A percentile compares a stretch with the other conserved stretches of the same genome.
Evolutionary conservation across 768 basidiomycete genomes (phyloP).

Genomic region (Amanita thiersii): DNA sequence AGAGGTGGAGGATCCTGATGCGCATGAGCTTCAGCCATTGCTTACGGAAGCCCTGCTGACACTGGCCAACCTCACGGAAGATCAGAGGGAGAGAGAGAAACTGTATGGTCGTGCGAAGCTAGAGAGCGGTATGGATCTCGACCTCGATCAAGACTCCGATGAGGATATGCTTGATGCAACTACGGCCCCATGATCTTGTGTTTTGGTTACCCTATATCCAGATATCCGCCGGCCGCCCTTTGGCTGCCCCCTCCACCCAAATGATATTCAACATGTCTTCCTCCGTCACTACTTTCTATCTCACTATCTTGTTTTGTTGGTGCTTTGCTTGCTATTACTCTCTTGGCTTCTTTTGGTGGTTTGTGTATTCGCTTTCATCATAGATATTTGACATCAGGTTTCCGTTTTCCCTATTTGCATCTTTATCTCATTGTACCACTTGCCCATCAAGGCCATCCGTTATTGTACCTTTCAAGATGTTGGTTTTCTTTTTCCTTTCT

Average conservation of each 20-base stretch:
- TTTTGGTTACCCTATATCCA: no score
- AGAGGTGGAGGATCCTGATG: background rate
- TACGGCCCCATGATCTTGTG: no score
- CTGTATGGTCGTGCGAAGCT: constrained; percentile 43
- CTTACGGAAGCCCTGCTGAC: constrained; percentile 51
- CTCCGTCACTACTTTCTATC: no score
- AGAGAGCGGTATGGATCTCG: constrained; percentile 34
- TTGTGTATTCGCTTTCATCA: background rate
- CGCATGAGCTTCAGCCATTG: constrained; percentile 24
- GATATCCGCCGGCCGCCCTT: background rate
- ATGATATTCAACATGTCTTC: no score
- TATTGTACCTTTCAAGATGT: no score
- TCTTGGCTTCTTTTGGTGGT: background rate
- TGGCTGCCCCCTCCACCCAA: background rate
- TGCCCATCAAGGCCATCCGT: no score
- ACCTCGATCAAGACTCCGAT: constrained; percentile 23
- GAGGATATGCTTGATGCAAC: constrained; percentile 15
- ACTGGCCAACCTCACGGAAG: constrained; percentile 49
- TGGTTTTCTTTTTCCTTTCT: no score
- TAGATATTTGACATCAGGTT: no score
- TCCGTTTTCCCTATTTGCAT: no score
- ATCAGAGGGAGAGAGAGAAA: constrained; percentile 38
- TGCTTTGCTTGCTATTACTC: background rate
- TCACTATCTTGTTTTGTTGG: background rate
- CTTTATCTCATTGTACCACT: no score